Conservation (phyloP, 176 grass and related monocot genomes). For the Aegilops umbellulata region DNA sequence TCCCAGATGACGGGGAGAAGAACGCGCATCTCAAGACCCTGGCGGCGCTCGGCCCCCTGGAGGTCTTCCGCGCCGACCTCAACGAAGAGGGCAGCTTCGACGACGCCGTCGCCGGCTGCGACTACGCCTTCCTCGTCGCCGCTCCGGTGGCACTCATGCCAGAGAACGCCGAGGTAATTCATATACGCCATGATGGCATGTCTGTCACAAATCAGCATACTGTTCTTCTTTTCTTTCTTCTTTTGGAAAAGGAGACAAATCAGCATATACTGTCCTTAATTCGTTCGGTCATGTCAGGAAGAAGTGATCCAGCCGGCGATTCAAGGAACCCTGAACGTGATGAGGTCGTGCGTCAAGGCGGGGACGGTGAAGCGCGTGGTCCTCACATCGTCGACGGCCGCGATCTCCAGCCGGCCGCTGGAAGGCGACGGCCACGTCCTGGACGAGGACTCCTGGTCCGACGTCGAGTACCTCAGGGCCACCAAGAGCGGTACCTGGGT, state of each 20-base stretch:
- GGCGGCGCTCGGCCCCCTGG: constrained; percentile 31
- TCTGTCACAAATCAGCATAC: background rate
- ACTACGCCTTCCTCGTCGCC: constrained; percentile 60
- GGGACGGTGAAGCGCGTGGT: constrained; percentile 67
- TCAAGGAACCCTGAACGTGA: background rate
- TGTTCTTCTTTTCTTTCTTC: background rate
- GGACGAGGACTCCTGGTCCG: constrained; percentile 67
- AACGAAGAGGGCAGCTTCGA: constrained; percentile 59
- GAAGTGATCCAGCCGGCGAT: constrained; percentile 11
- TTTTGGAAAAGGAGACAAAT: background rate
- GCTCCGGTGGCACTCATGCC: constrained; percentile 51
- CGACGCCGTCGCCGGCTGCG: constrained; percentile 43
- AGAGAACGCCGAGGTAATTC: constrained; percentile 43
- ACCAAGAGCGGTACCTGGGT: constrained; percentile 46
- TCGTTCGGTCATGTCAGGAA: background rate
- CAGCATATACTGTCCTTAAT: background rate
- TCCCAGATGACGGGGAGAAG: constrained; percentile 27
- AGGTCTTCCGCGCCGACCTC: constrained; percentile 46
- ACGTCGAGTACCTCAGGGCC: constrained; percentile 44
- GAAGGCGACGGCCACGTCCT: constrained; percentile 48
- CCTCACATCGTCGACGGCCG: constrained; percentile 63
- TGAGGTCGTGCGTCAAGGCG: constrained; percentile 61
- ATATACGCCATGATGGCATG: background rate
- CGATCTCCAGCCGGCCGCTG: constrained; percentile 36
- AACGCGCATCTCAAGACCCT: constrained; percentile 42